Conservation (phyloP, 257 asterid species). For the Penstemon eatonii region DNA sequence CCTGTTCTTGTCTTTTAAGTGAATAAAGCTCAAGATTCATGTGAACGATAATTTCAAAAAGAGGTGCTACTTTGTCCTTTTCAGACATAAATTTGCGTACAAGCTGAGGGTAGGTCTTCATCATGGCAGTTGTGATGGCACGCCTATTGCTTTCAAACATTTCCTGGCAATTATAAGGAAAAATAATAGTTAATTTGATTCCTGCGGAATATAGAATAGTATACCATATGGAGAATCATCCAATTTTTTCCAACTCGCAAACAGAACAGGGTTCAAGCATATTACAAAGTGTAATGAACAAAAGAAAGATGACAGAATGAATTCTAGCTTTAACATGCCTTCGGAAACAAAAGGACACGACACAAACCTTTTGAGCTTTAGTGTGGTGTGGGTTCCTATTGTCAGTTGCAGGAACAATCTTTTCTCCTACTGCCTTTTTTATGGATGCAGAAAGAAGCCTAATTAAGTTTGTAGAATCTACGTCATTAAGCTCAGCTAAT, state of each 20-base stretch:
- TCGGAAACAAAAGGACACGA: conserved; percentile 15
- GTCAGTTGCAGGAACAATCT: conserved; percentile 89
- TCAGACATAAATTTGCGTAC: conserved; percentile 88
- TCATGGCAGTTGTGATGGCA: conserved; percentile 74
- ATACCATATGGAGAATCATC: conserved; percentile 6
- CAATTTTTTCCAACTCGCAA: conserved; percentile 16
- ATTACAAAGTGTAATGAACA: conserved; percentile 8
- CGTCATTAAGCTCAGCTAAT: conserved; percentile 76
- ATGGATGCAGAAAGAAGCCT: conserved; percentile 84
- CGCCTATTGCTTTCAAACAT: conserved; percentile 63
- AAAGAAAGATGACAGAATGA: neutral
- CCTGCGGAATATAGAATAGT: conserved; percentile 3
- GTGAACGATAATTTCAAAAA: conserved; percentile 72
- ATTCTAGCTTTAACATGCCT: conserved; percentile 8
- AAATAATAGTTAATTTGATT: conserved; percentile 20
- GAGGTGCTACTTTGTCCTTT: conserved; percentile 75
- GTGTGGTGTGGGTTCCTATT: conserved; percentile 70
- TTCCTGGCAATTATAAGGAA: conserved; percentile 54
- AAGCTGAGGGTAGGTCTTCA: conserved; percentile 85
- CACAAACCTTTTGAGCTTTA: conserved; percentile 77
- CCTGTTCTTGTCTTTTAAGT: conserved; percentile 92
- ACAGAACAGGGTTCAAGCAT: conserved; percentile 13
- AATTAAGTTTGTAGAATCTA: conserved; percentile 85
- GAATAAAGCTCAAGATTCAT: conserved; percentile 90
- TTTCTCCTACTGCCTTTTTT: conserved; percentile 95